Conservation (phyloP, 345 rosid genomes). For the Gynandropsis gynandra region DNA sequence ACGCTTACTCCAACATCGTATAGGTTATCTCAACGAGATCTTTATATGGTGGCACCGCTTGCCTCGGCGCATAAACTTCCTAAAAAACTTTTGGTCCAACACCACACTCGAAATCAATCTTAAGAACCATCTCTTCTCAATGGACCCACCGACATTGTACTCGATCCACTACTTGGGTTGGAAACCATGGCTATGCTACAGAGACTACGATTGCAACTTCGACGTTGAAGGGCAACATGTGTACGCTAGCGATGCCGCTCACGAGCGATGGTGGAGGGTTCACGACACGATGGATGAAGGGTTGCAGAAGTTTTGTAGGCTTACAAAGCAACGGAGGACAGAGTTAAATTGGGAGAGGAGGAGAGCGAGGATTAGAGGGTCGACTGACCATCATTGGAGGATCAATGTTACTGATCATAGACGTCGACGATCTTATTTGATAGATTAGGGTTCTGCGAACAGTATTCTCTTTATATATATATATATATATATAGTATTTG, state of each 20-base stretch:
- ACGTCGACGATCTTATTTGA: constrained; percentile 36
- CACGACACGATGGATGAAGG: constrained; percentile 58
- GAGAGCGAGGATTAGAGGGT: constrained; percentile 43
- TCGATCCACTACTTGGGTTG: constrained; percentile 72
- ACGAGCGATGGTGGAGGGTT: constrained; percentile 75
- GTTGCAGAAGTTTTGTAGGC: constrained; percentile 59
- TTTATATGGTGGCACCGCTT: constrained; percentile 93
- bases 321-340: constrained; percentile 53
- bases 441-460: constrained; percentile 18
- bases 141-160: constrained; percentile 74
- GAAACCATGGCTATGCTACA: constrained; percentile 89
- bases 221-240: constrained; percentile 46
- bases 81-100: constrained; percentile 91
- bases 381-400: constrained; percentile 61
- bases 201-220: constrained; percentile 93
- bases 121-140: constrained; percentile 64
- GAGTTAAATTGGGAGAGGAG: constrained; percentile 75
- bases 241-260: constrained; percentile 89
- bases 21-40: constrained; percentile 55
- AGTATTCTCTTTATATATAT: no score
- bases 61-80: constrained; percentile 68
- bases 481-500: no score
- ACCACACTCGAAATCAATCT: constrained; percentile 50
- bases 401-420: constrained; percentile 72
- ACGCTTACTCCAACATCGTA: not conserved